Percentiles rank a stretch among this genome's conserved stretches.
Evolutionary conservation across 495 filamentous ascomycete species (phyloP).

Genomic region (Staphylotrichum longicolle): DNA sequence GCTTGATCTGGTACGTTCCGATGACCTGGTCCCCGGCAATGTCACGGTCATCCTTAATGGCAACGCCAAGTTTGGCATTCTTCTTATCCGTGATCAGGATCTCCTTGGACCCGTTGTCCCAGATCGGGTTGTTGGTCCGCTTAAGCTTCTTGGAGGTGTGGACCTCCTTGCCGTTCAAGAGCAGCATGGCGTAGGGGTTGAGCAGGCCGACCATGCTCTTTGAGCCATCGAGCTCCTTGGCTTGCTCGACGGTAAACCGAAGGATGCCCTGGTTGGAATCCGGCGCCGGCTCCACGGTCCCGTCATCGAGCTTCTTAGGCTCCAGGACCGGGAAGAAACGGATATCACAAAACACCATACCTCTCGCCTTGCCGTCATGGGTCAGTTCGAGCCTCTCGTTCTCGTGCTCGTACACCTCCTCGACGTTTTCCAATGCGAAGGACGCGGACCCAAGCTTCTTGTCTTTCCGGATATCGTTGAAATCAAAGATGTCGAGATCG

Average conservation of each 20-base stretch:
- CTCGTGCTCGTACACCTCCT: conserved; percentile 72
- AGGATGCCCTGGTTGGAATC: conserved; percentile 91
- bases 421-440: conserved; percentile 78
- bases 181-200: conserved; percentile 82
- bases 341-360: conserved; percentile 75
- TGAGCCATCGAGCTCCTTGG: conserved; percentile 87
- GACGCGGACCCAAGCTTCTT: conserved; percentile 87
- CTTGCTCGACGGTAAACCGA: conserved; percentile 88
- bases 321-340: conserved; percentile 94
- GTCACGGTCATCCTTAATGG: conserved; percentile 93
- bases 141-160: conserved; percentile 84
- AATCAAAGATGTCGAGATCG: conserved; percentile 82
- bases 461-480: conserved; percentile 93
- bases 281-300: conserved; percentile 72
- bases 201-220: conserved; percentile 88
- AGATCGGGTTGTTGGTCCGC: conserved; percentile 94
- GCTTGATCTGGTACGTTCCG: conserved; percentile 88
- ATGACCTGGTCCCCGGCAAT: conserved; percentile 77
- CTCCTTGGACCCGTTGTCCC: conserved; percentile 85
- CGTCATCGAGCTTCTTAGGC: conserved; percentile 66
- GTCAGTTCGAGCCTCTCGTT: conserved; percentile 81
- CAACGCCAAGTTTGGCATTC: conserved; percentile 79
- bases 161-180: conserved; percentile 87
- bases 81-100: conserved; percentile 91
- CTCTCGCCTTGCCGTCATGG: conserved; percentile 78